phyloP scores from a whole-genome alignment of 2,329 filamentous ascomycete species.

The Exophiala oligosperma region DNA sequence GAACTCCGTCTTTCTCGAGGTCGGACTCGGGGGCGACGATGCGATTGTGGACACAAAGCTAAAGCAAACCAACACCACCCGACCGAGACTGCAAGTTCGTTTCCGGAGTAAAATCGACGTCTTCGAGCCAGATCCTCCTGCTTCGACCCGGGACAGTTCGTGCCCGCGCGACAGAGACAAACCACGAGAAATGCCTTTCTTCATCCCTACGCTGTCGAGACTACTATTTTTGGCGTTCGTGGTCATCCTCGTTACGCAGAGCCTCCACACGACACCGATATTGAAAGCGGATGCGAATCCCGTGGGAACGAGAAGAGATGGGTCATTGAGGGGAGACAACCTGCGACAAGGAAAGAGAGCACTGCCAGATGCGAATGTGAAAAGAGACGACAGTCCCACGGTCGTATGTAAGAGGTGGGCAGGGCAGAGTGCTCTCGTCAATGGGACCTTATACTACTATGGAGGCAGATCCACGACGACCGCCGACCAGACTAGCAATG shows the following conservation, averaged over 20 bases:
- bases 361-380: conserved; percentile 7
- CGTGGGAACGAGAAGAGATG: conserved; percentile 9
- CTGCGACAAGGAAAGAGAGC: neutral
- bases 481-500: conserved; percentile 59
- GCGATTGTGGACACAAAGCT: conserved; percentile 25
- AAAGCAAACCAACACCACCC: conserved; percentile 11
- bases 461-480: conserved; percentile 65
- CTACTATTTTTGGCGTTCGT: conserved; percentile 24
- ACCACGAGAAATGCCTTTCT: conserved; percentile 12
- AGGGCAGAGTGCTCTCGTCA: conserved; percentile 67
- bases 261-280: conserved; percentile 20
- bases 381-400: conserved; percentile 47
- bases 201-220: conserved; percentile 22
- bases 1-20: conserved; percentile 28
- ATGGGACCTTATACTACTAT: conserved; percentile 75
- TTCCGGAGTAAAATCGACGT: conserved; percentile 26
- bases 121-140: conserved; percentile 13
- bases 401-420: conserved; percentile 66
- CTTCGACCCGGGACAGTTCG: conserved; percentile 2
- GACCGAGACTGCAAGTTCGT: conserved; percentile 23
- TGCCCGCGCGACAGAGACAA: neutral
- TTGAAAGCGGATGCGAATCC: conserved; percentile 22
- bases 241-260: conserved; percentile 24
- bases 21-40: conserved; percentile 27
- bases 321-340: neutral